Conservation (phyloP, 2,329 filamentous ascomycete genomes). For the Chrysosphaeria jannelii region DNA sequence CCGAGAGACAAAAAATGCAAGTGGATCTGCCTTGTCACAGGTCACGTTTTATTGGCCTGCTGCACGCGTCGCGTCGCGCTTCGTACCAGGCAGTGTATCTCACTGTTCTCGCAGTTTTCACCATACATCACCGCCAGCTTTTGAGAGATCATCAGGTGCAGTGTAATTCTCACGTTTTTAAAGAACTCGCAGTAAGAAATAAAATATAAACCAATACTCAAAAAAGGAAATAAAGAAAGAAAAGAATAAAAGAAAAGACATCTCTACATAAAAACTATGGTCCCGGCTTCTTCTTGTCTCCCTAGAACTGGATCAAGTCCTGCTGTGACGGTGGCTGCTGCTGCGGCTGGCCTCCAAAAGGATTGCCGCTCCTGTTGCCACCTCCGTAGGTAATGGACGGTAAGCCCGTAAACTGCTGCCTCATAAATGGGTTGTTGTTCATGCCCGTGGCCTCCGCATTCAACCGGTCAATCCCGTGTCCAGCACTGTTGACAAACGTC, state of each 20-base stretch:
- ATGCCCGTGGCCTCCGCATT: slow-evolving; percentile 35
- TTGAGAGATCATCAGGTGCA: too few species aligned
- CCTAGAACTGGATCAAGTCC: slow-evolving; percentile 32
- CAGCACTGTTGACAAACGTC: slow-evolving; percentile 87
- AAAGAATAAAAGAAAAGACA: background rate
- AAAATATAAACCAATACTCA: background rate
- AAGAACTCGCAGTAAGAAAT: background rate
- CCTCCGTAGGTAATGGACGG: slow-evolving; percentile 26
- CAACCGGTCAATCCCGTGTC: slow-evolving; percentile 42
- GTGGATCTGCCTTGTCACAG: too few species aligned
- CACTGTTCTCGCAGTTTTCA: too few species aligned
- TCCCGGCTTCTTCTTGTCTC: too few species aligned
- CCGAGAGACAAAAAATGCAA: too few species aligned
- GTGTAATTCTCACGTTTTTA: too few species aligned
- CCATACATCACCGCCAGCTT: too few species aligned
- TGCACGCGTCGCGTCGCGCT: too few species aligned
- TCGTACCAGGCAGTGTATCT: too few species aligned
- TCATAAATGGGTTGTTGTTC: slow-evolving; percentile 60
- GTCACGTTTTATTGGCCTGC: too few species aligned
- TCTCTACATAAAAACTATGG: background rate
- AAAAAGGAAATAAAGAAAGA: background rate
- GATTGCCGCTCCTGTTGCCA: slow-evolving; percentile 19
- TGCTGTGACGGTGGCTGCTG: slow-evolving; percentile 22
- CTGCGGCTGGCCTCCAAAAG: slow-evolving; percentile 24
- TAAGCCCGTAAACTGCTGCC: slow-evolving; percentile 57